A percentile compares a stretch with the other conserved stretches of the same genome.
Evolutionary conservation across 2,329 filamentous ascomycete genomes (phyloP).

Genomic region (Stemphylium vesicarium): DNA sequence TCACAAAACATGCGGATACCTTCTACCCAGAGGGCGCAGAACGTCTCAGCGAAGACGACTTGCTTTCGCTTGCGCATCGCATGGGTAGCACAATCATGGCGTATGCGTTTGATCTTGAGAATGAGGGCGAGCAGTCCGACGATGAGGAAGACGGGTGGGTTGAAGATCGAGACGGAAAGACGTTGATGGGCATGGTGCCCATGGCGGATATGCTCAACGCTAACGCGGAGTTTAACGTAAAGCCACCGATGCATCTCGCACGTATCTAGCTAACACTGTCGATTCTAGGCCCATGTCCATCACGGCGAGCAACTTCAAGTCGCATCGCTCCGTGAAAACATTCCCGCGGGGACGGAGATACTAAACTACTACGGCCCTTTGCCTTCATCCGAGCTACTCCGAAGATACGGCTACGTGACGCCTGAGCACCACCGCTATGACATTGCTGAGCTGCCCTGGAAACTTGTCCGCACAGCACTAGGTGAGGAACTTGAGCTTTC

Average conservation of each 20-base stretch:
- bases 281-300: slow-evolving; percentile 27
- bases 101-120: slow-evolving; percentile 32
- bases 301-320: slow-evolving; percentile 23
- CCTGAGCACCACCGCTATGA: slow-evolving; percentile 29
- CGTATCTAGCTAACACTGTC: neutral
- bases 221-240: slow-evolving; percentile 33
- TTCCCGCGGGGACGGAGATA: slow-evolving; percentile 23
- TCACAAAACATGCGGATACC: slow-evolving; percentile 11
- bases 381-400: slow-evolving; percentile 29
- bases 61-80: slow-evolving; percentile 28
- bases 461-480: slow-evolving; percentile 16
- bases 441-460: slow-evolving; percentile 26
- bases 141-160: slow-evolving; percentile 34
- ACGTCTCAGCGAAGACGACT: slow-evolving; percentile 11
- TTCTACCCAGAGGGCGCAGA: slow-evolving; percentile 17
- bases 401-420: slow-evolving; percentile 32
- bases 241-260: neutral
- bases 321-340: neutral
- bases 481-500: slow-evolving; percentile 7
- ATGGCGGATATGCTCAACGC: slow-evolving; percentile 36
- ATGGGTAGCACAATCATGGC: slow-evolving; percentile 35
- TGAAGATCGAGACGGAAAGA: slow-evolving; percentile 29
- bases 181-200: slow-evolving; percentile 33
- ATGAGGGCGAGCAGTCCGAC: slow-evolving; percentile 23
- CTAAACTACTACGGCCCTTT: slow-evolving; percentile 34